Evolutionary conservation across 805 yeast genomes (phyloP), one percentile per base, ranked within the genome.

Genomic region (Suhomyces pyralidae): DNA sequence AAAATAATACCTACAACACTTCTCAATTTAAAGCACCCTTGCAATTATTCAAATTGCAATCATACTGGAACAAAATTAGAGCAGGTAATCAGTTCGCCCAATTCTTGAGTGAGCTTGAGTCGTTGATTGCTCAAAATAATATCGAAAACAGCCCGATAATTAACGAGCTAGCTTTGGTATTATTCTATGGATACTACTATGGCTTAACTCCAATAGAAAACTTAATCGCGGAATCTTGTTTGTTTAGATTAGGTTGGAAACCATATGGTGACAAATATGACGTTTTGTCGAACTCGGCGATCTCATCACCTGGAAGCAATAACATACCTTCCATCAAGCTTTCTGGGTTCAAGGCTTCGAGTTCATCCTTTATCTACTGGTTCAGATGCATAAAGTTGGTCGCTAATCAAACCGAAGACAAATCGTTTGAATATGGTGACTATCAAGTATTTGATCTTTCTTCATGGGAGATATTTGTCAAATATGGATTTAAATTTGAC

Each of bases 121-220:
- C 56, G 15, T 57, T 69, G 26, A 58, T 56, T 14, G 48, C 57
- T 28, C 66, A 62, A 30, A 58, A 58, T 25, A 60, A 52, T 12
- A 52, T 66, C 2, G 73, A 68, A 12, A 59, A 61, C 28, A 44
- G 53, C 12, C 54, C 61, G 7, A 56, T 61, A 25, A 59, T 66
- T 36, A 70, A 73, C 45, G 79, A 76, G 51, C 60, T 72, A 49
- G 66, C 68, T 7, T 61, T 70, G 62, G 77, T 72, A 9, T 64
- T 76, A 25, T 76, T 76, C 51, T 76, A 69, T 55, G 80, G 80
- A 2, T 72, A 65, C 52, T 75, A 73, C 57, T 73, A 72, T 55
- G 79, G 78, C 2, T 55, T 66, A 22, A 70, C 77, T 4, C 80
- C 80, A 3, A 59, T 73, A 26, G 80, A 76, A 53, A 73, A 74